These are phyloP conservation scores for Meyerozyma smithsonii DNA, from an alignment of 1,139 yeast species.

Conservation along the genomic window DNA sequence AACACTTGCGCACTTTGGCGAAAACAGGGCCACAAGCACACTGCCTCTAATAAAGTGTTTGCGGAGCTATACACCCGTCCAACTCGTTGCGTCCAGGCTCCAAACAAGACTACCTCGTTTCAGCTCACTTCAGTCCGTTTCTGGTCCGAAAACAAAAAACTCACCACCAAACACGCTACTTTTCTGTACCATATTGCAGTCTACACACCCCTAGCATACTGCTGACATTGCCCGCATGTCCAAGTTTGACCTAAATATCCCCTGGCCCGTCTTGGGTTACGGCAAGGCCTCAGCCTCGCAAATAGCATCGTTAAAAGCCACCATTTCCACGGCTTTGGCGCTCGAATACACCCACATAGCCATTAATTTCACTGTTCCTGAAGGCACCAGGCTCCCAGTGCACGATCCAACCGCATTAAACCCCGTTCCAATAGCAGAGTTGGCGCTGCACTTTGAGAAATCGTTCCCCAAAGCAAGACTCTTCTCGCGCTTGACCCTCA, in stretches of 20 bases:
- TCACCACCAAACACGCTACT: too few relatives aligned
- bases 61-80: neutral
- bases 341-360: slow-evolving; percentile 75
- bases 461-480: slow-evolving; percentile 45
- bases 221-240: too few relatives aligned
- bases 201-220: too few relatives aligned
- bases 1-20: neutral
- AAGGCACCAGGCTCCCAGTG: slow-evolving; percentile 54
- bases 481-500: slow-evolving; percentile 69
- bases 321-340: slow-evolving; percentile 51
- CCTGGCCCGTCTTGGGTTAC: slow-evolving; percentile 67
- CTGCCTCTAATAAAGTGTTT: neutral
- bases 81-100: too few relatives aligned
- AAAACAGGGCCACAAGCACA: neutral
- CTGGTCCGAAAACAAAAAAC: too few relatives aligned
- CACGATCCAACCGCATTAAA: slow-evolving; percentile 28
- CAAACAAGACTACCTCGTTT: too few relatives aligned
- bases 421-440: slow-evolving; percentile 30
- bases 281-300: slow-evolving; percentile 37
- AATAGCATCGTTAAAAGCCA: slow-evolving; percentile 40
- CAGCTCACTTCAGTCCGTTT: too few relatives aligned
- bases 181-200: neutral
- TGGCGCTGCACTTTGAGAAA: slow-evolving; percentile 19
- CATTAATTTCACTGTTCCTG: slow-evolving; percentile 58
- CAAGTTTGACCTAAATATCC: slow-evolving; percentile 68